phyloP scores from a whole-genome alignment of 129 eudicot species.

The Lactuca sativa region DNA sequence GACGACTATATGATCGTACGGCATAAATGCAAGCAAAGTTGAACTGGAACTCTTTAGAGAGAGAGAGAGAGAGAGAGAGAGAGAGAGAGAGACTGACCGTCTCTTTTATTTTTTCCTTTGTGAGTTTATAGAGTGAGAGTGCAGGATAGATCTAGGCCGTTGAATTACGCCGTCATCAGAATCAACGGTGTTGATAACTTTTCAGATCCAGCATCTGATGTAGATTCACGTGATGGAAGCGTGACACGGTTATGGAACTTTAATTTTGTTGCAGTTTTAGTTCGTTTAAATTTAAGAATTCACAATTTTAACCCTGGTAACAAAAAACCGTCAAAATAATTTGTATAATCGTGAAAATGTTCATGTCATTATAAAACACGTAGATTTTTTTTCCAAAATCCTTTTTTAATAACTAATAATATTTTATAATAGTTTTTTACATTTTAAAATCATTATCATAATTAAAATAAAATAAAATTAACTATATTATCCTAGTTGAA shows the following conservation, averaged over 20 bases:
- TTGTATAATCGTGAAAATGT: no score
- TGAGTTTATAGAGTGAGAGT: constrained; percentile 17
- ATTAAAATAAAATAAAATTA: no score
- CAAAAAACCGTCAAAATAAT: no score
- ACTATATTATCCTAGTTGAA: no score
- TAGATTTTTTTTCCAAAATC: no score
- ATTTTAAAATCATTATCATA: no score
- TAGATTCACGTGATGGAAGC: constrained; percentile 25
- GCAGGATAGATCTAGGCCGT: constrained; percentile 6
- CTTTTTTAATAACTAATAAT: no score
- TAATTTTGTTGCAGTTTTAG: background rate
- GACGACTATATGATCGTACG: constrained; percentile 25
- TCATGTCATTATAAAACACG: no score
- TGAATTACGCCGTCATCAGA: constrained; percentile 27
- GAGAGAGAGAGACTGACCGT: constrained; percentile 6
- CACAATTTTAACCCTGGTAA: background rate
- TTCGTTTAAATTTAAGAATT: background rate
- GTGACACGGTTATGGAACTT: constrained; percentile 8
- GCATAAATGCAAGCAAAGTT: constrained; percentile 23
- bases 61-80: background rate
- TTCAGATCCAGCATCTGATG: constrained; percentile 21
- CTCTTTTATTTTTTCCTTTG: constrained; percentile 1
- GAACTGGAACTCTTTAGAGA: constrained; percentile 22
- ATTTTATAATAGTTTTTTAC: no score
- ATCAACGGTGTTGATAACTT: constrained; percentile 10